Evolutionary conservation across 2,329 filamentous ascomycete genomes (phyloP), one percentile per base, ranked within the genome.

Genomic region (Ascochyta clinopodiicola): DNA sequence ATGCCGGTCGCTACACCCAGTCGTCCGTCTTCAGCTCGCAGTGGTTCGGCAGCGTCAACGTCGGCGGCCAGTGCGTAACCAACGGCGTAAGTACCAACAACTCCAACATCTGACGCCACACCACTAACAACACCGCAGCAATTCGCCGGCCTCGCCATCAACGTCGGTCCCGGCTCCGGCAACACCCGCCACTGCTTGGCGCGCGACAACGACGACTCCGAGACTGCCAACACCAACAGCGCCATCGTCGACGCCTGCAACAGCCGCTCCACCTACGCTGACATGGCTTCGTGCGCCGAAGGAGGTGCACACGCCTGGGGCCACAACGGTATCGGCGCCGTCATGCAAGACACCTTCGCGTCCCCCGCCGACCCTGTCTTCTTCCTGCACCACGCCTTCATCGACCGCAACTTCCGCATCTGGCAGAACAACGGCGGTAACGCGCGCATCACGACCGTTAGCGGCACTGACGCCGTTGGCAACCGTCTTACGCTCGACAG

Each of bases 371-470:
- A 76, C 61, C 69, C 70, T n/a, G 55, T 75, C 56, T 83, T 83
- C 72, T 83, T 73, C 66, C 71, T 80, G 34, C 81, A 83, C 69
- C 81, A 83, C 59, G 76, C 68, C 15, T 78, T 79, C 66, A 76
- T 83, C 44, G 81, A 83, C 68, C 77, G 79, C 40, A 74, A 78
- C 38, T 83, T 76, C 74, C 80, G 79, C 74, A 79, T 81, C 57
- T 83, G 80, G 80, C 80, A 83, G 66, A 72, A 72, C 65, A 37
- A 38, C 24, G 60, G 71, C 56, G 38, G 61, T 13, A 54, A 49
- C 17, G 48, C 57, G 6, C 70, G 72, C 51, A 32, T 61, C 4
- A 61, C 37, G 22, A 63, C 44, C 39, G 77, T 83, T 57, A 68
- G 71, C 35, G 81, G 81, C 3, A 79, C 75, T 8, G 77, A 72